phyloP scores from a whole-genome alignment of 1,284 basidiomycete genomes.

The Malassezia arunalokei region DNA sequence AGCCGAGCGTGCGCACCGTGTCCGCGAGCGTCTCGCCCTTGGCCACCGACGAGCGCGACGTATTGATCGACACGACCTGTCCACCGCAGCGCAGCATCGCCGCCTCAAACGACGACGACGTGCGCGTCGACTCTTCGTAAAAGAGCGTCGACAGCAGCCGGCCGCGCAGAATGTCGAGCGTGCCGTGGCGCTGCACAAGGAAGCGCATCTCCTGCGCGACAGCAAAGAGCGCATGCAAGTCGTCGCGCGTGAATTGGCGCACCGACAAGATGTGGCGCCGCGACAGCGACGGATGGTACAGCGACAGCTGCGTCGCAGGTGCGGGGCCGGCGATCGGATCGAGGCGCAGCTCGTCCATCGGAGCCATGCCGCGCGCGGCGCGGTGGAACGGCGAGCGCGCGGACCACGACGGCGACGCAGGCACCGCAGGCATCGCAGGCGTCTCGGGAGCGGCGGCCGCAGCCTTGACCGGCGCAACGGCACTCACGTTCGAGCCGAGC shows the following conservation, averaged over 20 bases:
- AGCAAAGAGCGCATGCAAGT: constrained; percentile 86
- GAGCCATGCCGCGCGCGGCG: constrained; percentile 5
- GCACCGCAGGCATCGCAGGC: constrained; percentile 22
- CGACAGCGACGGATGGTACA: constrained; percentile 53
- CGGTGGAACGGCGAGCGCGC: constrained; percentile 17
- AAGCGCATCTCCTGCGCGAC: constrained; percentile 92
- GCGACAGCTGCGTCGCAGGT: constrained; percentile 20
- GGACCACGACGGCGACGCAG: constrained; percentile 25
- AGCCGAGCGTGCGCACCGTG: constrained; percentile 85
- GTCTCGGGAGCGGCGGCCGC: constrained; percentile 42
- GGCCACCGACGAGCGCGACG: constrained; percentile 71
- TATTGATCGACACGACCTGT: constrained; percentile 73
- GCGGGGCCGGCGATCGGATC: constrained; percentile 10
- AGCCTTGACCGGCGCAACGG: constrained; percentile 33
- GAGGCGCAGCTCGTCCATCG: constrained; percentile 20
- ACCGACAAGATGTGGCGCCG: constrained; percentile 84
- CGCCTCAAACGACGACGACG: constrained; percentile 77
- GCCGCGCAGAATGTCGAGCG: constrained; percentile 77
- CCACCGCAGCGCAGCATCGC: constrained; percentile 98
- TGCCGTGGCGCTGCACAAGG: constrained; percentile 81
- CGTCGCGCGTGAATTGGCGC: constrained; percentile 79
- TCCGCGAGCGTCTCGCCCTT: constrained; percentile 92
- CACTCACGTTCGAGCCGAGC: constrained; percentile 70
- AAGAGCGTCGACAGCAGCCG: constrained; percentile 89
- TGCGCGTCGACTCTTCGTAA: constrained; percentile 95